A percentile compares a stretch with the other conserved stretches of the same genome.
phyloP scores from a whole-genome alignment of 352 stramenopile species.

The Pythium biforme region DNA sequence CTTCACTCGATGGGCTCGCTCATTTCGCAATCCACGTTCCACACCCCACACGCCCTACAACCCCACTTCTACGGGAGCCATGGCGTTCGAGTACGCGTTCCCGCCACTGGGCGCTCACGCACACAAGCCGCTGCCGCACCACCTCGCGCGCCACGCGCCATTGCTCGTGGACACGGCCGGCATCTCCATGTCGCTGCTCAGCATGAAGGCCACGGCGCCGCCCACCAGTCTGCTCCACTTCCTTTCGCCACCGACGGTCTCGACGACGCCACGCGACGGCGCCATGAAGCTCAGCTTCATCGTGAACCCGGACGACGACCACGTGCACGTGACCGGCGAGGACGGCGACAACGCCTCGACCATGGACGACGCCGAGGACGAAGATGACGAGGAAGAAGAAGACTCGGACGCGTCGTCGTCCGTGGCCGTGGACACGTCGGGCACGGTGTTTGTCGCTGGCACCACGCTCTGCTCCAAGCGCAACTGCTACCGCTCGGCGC shows the following conservation, averaged over 20 bases:
- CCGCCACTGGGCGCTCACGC: background rate
- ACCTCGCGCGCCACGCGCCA: constrained; percentile 6
- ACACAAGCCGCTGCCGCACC: constrained; percentile 7
- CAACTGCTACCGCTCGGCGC: constrained; percentile 51
- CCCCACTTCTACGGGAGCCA: background rate
- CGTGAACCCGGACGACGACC: constrained; percentile 31
- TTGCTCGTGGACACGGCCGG: constrained; percentile 8
- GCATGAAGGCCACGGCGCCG: constrained; percentile 11
- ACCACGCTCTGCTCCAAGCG: constrained; percentile 54
- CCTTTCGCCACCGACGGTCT: background rate
- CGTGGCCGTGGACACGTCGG: constrained; percentile 10
- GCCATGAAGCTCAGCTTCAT: constrained; percentile 69
- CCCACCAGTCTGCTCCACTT: constrained; percentile 20
- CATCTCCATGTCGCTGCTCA: constrained; percentile 27
- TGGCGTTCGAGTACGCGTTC: constrained; percentile 3
- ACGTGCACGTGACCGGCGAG: background rate
- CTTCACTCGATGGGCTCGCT: background rate
- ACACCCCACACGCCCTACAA: background rate
- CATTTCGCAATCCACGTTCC: constrained; percentile 1
- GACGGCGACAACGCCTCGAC: constrained; percentile 21
- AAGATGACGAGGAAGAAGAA: constrained; percentile 3
- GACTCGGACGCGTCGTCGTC: constrained; percentile 20
- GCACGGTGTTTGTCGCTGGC: constrained; percentile 9
- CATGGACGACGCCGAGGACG: constrained; percentile 18
- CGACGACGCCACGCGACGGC: constrained; percentile 8